Conservation (phyloP, 1,284 basidiomycete species). For the Apiotrichum montevideense region DNA sequence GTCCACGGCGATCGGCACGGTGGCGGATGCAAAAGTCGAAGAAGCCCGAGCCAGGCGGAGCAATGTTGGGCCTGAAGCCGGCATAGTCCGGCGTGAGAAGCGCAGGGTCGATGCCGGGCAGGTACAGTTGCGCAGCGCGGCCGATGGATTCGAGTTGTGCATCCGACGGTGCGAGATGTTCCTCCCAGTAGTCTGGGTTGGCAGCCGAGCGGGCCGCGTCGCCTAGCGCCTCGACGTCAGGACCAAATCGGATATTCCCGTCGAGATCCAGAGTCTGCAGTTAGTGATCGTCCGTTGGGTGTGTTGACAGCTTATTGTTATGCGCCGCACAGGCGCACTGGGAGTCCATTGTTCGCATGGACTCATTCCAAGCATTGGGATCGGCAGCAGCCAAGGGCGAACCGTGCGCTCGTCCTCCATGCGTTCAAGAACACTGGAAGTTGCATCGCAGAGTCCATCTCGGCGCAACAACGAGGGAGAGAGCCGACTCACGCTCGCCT, state of each 20-base stretch:
- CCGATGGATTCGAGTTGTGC: conserved; percentile 61
- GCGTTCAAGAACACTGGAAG: too few species aligned
- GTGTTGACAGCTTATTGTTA: not conserved
- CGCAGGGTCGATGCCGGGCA: conserved; percentile 62
- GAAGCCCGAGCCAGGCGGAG: conserved; percentile 66
- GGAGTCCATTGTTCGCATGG: too few species aligned
- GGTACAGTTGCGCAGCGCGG: conserved; percentile 55
- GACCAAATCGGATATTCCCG: conserved; percentile 85
- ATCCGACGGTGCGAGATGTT: conserved; percentile 63
- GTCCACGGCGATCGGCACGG: conserved; percentile 31
- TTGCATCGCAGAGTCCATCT: too few species aligned
- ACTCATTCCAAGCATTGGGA: too few species aligned
- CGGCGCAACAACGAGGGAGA: too few species aligned
- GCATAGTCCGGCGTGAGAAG: conserved; percentile 81
- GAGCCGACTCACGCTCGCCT: too few species aligned
- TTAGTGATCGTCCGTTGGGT: conserved; percentile 8
- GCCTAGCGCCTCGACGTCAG: conserved; percentile 82
- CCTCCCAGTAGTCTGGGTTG: conserved; percentile 68
- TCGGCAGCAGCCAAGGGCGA: too few species aligned
- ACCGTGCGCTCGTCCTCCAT: too few species aligned
- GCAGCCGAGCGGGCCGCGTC: conserved; percentile 52
- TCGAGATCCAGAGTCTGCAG: conserved; percentile 69
- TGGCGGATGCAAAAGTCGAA: conserved; percentile 65
- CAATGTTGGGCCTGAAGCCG: conserved; percentile 85
- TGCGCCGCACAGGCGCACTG: too few species aligned